These are phyloP conservation scores for Pleurotus tuber-regium DNA, from an alignment of 768 basidiomycete species.

Conservation along the genomic window DNA sequence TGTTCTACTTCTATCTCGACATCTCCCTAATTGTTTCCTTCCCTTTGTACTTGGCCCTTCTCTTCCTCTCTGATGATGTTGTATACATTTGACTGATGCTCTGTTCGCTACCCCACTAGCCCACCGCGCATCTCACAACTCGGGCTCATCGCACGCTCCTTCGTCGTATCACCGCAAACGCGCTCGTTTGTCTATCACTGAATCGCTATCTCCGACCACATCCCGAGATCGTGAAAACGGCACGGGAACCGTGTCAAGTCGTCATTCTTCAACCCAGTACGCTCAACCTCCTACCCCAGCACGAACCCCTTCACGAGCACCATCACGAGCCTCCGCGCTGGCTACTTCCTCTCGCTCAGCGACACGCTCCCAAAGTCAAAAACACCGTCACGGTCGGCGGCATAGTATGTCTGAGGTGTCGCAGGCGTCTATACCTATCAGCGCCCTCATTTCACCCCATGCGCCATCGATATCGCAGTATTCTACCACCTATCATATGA, in stretches of 20 bases:
- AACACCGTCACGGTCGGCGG: constrained; percentile 24
- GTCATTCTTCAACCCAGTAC: constrained; percentile 22
- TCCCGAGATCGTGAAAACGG: constrained; percentile 30
- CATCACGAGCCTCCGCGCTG: constrained; percentile 37
- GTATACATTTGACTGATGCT: not conserved
- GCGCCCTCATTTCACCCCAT: constrained; percentile 74
- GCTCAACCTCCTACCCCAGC: constrained; percentile 17
- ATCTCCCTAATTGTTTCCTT: not conserved
- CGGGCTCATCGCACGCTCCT: constrained; percentile 55
- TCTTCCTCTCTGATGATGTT: constrained; percentile 19
- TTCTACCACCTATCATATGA: constrained; percentile 71
- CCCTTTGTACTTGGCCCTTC: constrained; percentile 5
- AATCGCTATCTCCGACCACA: constrained; percentile 33
- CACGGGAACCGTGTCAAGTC: constrained; percentile 2
- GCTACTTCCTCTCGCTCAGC: constrained; percentile 20
- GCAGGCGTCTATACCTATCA: constrained; percentile 75
- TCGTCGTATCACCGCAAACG: constrained; percentile 76
- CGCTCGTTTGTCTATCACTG: constrained; percentile 48
- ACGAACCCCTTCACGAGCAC: constrained; percentile 26
- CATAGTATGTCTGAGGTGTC: constrained; percentile 57
- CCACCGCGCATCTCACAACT: constrained; percentile 49
- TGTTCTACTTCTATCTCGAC: too few species aligned
- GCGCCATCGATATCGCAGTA: constrained; percentile 61
- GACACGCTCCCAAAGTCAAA: constrained; percentile 22
- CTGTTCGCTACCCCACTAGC: constrained; percentile 34